Percentiles rank a stretch among this genome's conserved stretches.
These are phyloP conservation scores for Echium plantagineum DNA, from an alignment of 257 asterid species.

Conservation along the genomic window DNA sequence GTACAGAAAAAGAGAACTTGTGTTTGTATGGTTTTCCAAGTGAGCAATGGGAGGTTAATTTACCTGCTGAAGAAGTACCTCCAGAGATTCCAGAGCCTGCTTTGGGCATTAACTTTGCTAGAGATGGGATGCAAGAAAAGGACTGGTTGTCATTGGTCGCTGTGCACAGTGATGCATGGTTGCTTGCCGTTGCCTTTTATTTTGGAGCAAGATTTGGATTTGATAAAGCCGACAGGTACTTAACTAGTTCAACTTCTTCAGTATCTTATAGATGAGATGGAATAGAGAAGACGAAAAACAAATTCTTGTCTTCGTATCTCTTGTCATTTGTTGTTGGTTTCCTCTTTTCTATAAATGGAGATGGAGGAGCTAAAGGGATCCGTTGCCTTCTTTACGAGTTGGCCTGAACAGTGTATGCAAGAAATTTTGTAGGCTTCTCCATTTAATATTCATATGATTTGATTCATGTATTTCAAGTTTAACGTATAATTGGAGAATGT, in stretches of 20 bases:
- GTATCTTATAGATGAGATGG: neutral
- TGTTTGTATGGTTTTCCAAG: constrained; percentile 34
- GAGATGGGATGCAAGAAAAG: constrained; percentile 37
- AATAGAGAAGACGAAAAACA: neutral
- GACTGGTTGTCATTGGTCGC: constrained; percentile 38
- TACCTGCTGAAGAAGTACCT: constrained; percentile 39
- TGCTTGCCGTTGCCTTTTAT: constrained; percentile 32
- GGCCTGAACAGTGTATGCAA: no score
- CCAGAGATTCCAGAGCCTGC: constrained; percentile 45
- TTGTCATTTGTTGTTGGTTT: neutral
- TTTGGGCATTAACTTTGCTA: constrained; percentile 35
- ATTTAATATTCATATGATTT: no score
- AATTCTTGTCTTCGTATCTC: neutral
- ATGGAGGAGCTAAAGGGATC: neutral
- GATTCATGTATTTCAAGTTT: no score
- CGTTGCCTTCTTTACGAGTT: no score
- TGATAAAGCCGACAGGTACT: constrained; percentile 32
- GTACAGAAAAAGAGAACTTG: constrained; percentile 33
- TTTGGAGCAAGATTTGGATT: constrained; percentile 31
- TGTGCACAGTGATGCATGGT: constrained; percentile 41
- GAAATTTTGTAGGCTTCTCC: no score
- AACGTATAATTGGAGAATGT: no score
- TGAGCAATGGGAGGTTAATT: constrained; percentile 34
- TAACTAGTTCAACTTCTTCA: no score
- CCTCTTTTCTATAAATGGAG: neutral